Conservation (phyloP, 2,329 filamentous ascomycete species). For the Stemphylium vesicarium region DNA sequence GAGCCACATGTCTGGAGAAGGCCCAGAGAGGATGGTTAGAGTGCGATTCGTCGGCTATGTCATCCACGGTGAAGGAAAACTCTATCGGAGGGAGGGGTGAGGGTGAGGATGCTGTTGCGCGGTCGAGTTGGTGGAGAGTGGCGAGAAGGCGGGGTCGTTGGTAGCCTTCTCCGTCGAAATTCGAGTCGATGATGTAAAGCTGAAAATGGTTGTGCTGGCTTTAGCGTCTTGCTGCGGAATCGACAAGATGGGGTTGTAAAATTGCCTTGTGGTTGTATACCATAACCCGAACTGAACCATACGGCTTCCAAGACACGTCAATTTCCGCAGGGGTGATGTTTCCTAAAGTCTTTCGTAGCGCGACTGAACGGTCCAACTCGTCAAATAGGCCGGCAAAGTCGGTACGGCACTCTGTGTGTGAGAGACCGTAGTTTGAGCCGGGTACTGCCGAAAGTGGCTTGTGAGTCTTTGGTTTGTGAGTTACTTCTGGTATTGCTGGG, state of each 20-base stretch:
- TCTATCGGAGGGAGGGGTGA: conserved; percentile 58
- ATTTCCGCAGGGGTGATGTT: conserved; percentile 26
- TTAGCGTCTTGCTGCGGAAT: background rate
- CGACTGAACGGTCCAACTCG: conserved; percentile 29
- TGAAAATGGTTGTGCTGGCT: conserved; percentile 11
- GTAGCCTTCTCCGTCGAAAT: conserved; percentile 22
- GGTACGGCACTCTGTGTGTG: conserved; percentile 22
- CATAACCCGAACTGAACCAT: conserved; percentile 35
- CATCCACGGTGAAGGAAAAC: conserved; percentile 58
- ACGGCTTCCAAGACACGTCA: conserved; percentile 25
- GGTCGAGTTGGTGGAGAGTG: conserved; percentile 58
- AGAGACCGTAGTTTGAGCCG: background rate
- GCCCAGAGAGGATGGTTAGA: conserved; percentile 20
- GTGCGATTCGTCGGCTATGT: conserved; percentile 19
- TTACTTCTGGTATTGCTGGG: background rate
- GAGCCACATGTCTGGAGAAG: conserved; percentile 17
- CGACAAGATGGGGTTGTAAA: background rate
- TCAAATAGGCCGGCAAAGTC: conserved; percentile 30
- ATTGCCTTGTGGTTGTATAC: conserved; percentile 36
- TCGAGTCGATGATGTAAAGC: conserved; percentile 44
- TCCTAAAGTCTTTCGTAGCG: conserved; percentile 16
- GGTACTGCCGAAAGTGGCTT: background rate
- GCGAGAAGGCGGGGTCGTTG: conserved; percentile 46
- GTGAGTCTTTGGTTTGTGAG: background rate
- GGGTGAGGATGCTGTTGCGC: conserved; percentile 52